phyloP scores from a whole-genome alignment of 2,329 filamentous ascomycete genomes.

The Chalara sp. region DNA sequence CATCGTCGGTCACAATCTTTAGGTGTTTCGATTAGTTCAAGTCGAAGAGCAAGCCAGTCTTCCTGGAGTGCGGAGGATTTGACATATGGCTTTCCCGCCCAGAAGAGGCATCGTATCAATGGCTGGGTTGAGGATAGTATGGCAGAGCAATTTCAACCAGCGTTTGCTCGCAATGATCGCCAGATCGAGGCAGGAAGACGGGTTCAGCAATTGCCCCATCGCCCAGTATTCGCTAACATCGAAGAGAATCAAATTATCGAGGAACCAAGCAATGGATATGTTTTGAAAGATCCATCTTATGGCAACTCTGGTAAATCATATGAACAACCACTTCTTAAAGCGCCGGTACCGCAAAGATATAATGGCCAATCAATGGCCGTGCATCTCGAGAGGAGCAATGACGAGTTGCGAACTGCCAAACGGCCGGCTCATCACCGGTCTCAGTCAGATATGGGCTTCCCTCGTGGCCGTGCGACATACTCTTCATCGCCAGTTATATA shows the following conservation, averaged over 20 bases:
- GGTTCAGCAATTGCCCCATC: slow-evolving; percentile 11
- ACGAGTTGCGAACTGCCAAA: too few relatives aligned
- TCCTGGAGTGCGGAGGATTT: slow-evolving; percentile 7
- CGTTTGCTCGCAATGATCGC: slow-evolving; percentile 1
- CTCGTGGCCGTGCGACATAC: too few relatives aligned
- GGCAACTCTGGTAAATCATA: too few relatives aligned
- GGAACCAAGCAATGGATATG: too few relatives aligned
- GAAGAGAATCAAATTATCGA: slow-evolving; percentile 16
- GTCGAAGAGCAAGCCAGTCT: slow-evolving; percentile 8
- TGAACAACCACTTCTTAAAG: too few relatives aligned
- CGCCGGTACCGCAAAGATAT: too few relatives aligned
- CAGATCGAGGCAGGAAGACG: slow-evolving; percentile 8
- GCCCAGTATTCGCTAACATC: slow-evolving; percentile 17
- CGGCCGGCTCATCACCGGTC: too few relatives aligned
- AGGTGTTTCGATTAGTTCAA: slow-evolving; percentile 13
- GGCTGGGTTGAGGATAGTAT: not conserved
- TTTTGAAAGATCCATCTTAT: too few relatives aligned
- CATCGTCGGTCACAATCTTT: slow-evolving; percentile 28
- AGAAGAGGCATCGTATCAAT: slow-evolving; percentile 15
- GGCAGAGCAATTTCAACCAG: not conserved
- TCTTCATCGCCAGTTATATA: too few relatives aligned
- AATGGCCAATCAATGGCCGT: too few relatives aligned
- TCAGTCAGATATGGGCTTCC: too few relatives aligned
- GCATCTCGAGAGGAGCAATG: too few relatives aligned
- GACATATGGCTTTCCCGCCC: slow-evolving; percentile 4